A percentile compares a stretch with the other conserved stretches of the same genome.
Evolutionary conservation across 2,329 filamentous ascomycete genomes (phyloP).

Genomic region (Colletotrichum sp.): DNA sequence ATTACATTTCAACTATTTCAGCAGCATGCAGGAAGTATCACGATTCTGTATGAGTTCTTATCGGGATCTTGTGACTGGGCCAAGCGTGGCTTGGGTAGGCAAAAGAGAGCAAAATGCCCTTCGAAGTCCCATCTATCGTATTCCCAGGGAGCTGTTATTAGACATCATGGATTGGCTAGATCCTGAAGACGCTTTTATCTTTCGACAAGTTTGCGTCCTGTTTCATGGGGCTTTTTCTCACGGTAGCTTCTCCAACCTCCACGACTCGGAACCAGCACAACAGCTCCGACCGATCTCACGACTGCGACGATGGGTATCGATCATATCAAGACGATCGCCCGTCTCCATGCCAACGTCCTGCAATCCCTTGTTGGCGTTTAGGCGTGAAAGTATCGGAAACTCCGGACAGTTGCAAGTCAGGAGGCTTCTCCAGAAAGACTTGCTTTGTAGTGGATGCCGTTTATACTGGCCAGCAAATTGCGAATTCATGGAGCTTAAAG

Average conservation of each 20-base stretch:
- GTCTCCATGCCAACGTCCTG: not conserved
- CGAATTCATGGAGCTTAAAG: not conserved
- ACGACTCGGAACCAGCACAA: not conserved
- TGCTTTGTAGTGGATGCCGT: not conserved
- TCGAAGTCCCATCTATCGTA: not conserved
- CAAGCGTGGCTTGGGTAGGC: not conserved
- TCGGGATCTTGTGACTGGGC: not conserved
- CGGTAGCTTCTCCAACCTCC: not conserved
- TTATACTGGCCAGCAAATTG: not conserved
- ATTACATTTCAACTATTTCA: not conserved
- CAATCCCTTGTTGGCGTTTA: not conserved
- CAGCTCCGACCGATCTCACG: not conserved
- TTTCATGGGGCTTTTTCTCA: not conserved
- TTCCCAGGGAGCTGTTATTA: not conserved
- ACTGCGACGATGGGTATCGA: not conserved
- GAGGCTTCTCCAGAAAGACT: not conserved
- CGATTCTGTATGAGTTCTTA: not conserved
- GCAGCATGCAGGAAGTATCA: not conserved
- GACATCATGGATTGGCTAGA: not conserved
- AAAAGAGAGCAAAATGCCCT: not conserved
- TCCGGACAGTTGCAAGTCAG: not conserved
- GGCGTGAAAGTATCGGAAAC: not conserved
- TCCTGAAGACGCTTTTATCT: not conserved
- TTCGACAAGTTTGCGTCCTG: not conserved
- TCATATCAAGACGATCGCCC: not conserved